These are phyloP conservation scores for Stephania cephalantha DNA, from an alignment of 164 flowering plant genomes.

Conservation along the genomic window DNA sequence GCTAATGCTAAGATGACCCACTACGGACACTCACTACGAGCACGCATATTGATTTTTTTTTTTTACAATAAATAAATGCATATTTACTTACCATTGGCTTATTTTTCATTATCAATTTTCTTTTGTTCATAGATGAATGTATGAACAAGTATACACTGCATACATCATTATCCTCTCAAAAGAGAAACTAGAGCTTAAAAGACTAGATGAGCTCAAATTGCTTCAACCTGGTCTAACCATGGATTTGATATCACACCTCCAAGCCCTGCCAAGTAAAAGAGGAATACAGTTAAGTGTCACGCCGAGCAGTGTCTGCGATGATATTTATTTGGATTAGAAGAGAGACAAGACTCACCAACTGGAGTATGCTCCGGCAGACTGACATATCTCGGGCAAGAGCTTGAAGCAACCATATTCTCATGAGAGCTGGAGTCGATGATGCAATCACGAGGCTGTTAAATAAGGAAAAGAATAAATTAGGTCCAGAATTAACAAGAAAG, in stretches of 20 bases:
- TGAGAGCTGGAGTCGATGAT: constrained; percentile 11
- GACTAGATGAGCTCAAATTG: background rate
- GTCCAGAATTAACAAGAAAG: background rate
- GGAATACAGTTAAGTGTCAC: background rate
- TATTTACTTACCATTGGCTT: background rate
- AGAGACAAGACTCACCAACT: background rate
- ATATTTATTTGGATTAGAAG: background rate
- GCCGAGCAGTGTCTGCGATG: too few species aligned
- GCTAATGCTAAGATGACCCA: too few species aligned
- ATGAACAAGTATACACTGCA: background rate
- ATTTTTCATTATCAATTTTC: background rate
- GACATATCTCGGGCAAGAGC: constrained; percentile 52
- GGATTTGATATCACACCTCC: background rate
- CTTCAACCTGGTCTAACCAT: constrained; percentile 1
- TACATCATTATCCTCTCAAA: background rate
- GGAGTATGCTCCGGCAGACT: constrained; percentile 37
- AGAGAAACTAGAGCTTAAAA: background rate
- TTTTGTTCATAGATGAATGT: background rate
- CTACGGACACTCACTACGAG: too few species aligned
- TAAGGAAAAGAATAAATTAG: constrained; percentile 11
- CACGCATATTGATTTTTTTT: too few species aligned
- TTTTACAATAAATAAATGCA: too few species aligned
- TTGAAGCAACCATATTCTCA: constrained; percentile 20
- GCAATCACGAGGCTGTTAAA: constrained; percentile 68
- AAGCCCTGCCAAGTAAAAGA: constrained; percentile 4